phyloP scores from a whole-genome alignment of 192 early-diverging fungal species.

The Coemansia sp. region DNA sequence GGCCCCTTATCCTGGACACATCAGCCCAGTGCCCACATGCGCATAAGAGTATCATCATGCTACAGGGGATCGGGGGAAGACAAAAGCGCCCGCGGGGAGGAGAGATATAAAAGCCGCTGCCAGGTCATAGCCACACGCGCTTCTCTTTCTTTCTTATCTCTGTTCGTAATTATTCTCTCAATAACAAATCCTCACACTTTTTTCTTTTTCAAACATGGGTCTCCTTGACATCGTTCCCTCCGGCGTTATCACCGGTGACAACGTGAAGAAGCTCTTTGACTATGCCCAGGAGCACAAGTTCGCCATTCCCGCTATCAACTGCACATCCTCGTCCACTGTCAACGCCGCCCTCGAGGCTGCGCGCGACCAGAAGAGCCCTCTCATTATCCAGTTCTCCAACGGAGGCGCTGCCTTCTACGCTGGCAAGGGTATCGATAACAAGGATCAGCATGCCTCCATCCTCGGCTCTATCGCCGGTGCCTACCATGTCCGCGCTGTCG shows the following conservation, averaged over 20 bases:
- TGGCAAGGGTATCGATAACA: slow-evolving; percentile 91
- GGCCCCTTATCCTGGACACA: slow-evolving; percentile 1
- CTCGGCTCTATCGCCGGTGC: slow-evolving; percentile 91
- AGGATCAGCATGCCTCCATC: slow-evolving; percentile 85
- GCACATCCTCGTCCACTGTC: slow-evolving; percentile 89
- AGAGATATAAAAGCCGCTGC: background rate
- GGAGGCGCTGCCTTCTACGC: slow-evolving; percentile 92
- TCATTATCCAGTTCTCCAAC: slow-evolving; percentile 96
- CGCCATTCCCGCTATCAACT: slow-evolving; percentile 97
- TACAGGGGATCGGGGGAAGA: too few species aligned
- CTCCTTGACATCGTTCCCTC: slow-evolving; percentile 82
- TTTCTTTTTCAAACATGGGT: slow-evolving; percentile 61
- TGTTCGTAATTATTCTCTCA: background rate
- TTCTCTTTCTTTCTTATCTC: slow-evolving; percentile 17
- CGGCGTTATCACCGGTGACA: slow-evolving; percentile 93
- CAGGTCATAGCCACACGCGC: background rate
- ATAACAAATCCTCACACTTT: background rate
- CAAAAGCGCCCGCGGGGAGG: background rate
- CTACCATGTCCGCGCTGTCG: slow-evolving; percentile 76
- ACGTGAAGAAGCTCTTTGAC: slow-evolving; percentile 81
- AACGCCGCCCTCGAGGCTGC: slow-evolving; percentile 95
- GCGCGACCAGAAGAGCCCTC: slow-evolving; percentile 86
- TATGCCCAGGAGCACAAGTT: slow-evolving; percentile 80
- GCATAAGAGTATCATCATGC: too few species aligned
- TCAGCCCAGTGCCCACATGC: background rate